phyloP scores from a whole-genome alignment of 345 rosid species.

The Theobroma cacao region DNA sequence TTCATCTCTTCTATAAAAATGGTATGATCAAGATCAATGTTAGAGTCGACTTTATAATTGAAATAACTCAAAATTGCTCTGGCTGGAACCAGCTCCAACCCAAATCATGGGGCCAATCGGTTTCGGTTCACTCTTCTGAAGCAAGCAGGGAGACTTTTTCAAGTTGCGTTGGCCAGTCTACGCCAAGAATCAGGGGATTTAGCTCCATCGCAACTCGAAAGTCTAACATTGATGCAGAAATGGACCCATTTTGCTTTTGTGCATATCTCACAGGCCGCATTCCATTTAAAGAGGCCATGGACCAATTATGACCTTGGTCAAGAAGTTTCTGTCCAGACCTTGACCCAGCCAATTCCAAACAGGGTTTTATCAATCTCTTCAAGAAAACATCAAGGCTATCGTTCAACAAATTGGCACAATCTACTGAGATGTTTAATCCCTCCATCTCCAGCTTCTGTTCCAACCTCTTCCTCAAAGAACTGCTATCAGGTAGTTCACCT shows the following conservation, averaged over 20 bases:
- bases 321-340: constrained; percentile 28
- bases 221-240: constrained; percentile 49
- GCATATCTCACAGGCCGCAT: constrained; percentile 17
- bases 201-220: constrained; percentile 59
- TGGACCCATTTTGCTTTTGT: constrained; percentile 15
- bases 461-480: constrained; percentile 50
- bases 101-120: background rate
- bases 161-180: constrained; percentile 49
- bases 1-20: constrained; percentile 17
- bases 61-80: constrained; percentile 7
- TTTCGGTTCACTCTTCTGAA: constrained; percentile 28
- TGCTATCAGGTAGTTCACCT: constrained; percentile 58
- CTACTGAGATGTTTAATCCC: constrained; percentile 51
- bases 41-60: background rate
- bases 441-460: constrained; percentile 41
- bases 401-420: constrained; percentile 51
- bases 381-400: constrained; percentile 52
- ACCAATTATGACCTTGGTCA: constrained; percentile 13
- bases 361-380: constrained; percentile 67
- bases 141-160: constrained; percentile 46
- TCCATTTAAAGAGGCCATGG: constrained; percentile 16
- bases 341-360: constrained; percentile 49
- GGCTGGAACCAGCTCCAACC: background rate
- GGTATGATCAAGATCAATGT: background rate
- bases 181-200: constrained; percentile 55